Evolutionary conservation across 495 filamentous ascomycete species (phyloP).

Genomic region (Aspergillus incahuasiensis): DNA sequence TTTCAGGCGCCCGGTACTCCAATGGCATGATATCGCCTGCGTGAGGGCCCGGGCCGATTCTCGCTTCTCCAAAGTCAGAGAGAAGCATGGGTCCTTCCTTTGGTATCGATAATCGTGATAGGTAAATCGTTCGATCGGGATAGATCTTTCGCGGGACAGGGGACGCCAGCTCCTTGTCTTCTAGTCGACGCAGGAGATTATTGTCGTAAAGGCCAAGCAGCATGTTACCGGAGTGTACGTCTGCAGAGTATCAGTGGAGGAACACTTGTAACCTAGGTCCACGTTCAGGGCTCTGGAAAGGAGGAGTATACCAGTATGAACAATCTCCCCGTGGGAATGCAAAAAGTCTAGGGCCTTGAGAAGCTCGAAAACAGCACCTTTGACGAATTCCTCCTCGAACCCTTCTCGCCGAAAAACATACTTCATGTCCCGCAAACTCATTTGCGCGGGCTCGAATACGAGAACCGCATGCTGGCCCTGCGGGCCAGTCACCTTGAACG

Average conservation of each 20-base stretch:
- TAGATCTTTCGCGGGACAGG: constrained; percentile 27
- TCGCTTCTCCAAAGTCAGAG: constrained; percentile 31
- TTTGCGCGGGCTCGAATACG: constrained; percentile 38
- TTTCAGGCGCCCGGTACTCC: constrained; percentile 40
- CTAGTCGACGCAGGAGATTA: constrained; percentile 12
- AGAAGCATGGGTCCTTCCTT: constrained; percentile 22
- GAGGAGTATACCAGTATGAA: constrained; percentile 40
- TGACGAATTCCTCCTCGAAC: constrained; percentile 18
- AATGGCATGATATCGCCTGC: constrained; percentile 34
- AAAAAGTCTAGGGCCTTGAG: constrained; percentile 39
- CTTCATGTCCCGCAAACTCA: constrained; percentile 27
- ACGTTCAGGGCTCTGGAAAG: neutral
- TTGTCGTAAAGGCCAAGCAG: constrained; percentile 22
- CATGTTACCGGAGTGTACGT: constrained; percentile 29
- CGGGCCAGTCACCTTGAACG: constrained; percentile 36
- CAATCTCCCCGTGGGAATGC: constrained; percentile 31
- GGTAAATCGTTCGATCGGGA: constrained; percentile 34
- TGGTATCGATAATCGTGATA: constrained; percentile 14
- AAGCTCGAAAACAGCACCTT: constrained; percentile 17
- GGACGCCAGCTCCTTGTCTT: constrained; percentile 24
- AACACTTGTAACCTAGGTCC: neutral
- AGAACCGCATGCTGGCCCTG: constrained; percentile 41
- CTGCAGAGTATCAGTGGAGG: constrained; percentile 23
- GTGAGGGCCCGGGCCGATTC: constrained; percentile 25
- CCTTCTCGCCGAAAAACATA: constrained; percentile 15